phyloP scores from a whole-genome alignment of 2,329 filamentous ascomycete species.

The Niveomyces coronatus region DNA sequence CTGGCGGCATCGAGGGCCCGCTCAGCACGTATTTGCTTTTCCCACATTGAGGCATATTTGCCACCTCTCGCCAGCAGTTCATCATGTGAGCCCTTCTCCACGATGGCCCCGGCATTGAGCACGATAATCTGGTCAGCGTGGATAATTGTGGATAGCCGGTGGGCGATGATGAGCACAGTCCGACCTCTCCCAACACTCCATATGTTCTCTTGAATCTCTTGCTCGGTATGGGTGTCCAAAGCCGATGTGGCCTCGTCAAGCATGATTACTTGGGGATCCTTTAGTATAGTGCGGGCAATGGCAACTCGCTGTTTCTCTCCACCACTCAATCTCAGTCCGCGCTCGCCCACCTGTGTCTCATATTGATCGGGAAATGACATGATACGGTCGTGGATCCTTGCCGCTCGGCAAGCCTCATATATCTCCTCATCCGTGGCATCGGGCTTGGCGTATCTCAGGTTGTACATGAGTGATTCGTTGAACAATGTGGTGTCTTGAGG shows the following conservation, averaged over 20 bases:
- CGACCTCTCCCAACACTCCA: slow-evolving; percentile 72
- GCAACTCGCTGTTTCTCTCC: slow-evolving; percentile 91
- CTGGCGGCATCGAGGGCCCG: slow-evolving; percentile 38
- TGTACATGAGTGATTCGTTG: slow-evolving; percentile 93
- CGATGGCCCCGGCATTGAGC: slow-evolving; percentile 63
- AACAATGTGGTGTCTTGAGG: slow-evolving; percentile 94
- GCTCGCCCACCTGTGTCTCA: slow-evolving; percentile 81
- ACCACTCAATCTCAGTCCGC: slow-evolving; percentile 75
- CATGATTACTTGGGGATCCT: slow-evolving; percentile 84
- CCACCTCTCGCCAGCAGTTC: slow-evolving; percentile 61
- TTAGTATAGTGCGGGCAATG: slow-evolving; percentile 86
- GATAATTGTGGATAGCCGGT: slow-evolving; percentile 76
- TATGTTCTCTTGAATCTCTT: slow-evolving; percentile 83
- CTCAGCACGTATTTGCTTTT: slow-evolving; percentile 74
- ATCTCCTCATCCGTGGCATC: slow-evolving; percentile 72
- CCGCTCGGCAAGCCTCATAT: slow-evolving; percentile 69
- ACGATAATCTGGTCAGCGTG: slow-evolving; percentile 80
- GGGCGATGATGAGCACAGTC: slow-evolving; percentile 91
- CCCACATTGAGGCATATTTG: slow-evolving; percentile 78
- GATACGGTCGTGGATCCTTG: slow-evolving; percentile 89
- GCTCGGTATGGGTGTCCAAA: slow-evolving; percentile 83
- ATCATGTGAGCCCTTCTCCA: slow-evolving; percentile 69
- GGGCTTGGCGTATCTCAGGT: slow-evolving; percentile 81
- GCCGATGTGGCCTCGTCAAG: slow-evolving; percentile 89
- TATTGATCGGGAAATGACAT: slow-evolving; percentile 81